Base-by-base conservation (phyloP, 257 asterid species). In the Fraxinus excelsior region DNA sequence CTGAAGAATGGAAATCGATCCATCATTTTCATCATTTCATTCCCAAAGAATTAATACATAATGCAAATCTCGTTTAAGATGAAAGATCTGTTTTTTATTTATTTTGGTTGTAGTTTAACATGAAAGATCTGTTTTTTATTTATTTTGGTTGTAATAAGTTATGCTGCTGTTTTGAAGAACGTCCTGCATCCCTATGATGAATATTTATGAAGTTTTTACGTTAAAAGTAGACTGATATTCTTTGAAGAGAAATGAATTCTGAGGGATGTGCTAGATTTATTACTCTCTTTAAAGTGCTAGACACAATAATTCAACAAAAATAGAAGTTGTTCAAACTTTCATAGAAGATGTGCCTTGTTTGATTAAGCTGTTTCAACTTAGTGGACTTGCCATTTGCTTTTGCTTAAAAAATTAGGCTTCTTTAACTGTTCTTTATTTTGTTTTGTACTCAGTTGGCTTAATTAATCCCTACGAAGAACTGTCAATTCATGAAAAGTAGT, bases 141-240 rank as follows among this genome's bases (percentile, higher is more conserved):
- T 3, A 14, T 35, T 49, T 10, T 34, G 16, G 67, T 14, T 12
- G 0, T 37, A 18, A 9, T 58, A 23, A n/a, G 26, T 58, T 8
- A 9, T 58, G 12, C 42, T n/a, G 5, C 5, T 72, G 3, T 71
- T 66, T 56, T 28, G 14, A 3, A 25, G 73, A 75, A 21, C 19
- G 49, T 53, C n/a, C 18, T 19, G 69, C 79, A 78, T 86, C 84
- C 86, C 90, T 4, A 1, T 86, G 88, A 86, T 60, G 90, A 84
- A 65, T 26, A 18, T 64, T 70, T 38, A 34, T 74, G 32, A 26
- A 70, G 34, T 69, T 49, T 32, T 64, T 80, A 84, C 85, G 87
- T 84, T 86, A 86, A 86, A 86, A 86, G 90, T 86, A 84, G 88
- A 73, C 88, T 86, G 90, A 86, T 37, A 26, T 23, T 62, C 34